Evolutionary conservation across 2,329 filamentous ascomycete genomes (phyloP).

Genomic region (Bisporella sp.): DNA sequence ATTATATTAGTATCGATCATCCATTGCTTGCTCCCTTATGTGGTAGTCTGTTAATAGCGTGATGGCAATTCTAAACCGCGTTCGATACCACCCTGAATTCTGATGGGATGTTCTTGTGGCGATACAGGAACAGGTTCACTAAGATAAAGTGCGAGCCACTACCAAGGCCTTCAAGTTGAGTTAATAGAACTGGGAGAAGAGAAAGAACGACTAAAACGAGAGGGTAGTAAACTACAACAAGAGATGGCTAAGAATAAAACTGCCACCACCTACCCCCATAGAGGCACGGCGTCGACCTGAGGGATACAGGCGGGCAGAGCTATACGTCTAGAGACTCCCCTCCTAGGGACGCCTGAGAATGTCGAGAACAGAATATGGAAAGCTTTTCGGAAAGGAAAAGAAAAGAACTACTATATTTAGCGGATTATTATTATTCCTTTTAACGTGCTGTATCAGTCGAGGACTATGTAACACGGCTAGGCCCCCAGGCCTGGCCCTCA

Average conservation of each 20-base stretch:
- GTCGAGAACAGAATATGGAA: conserved; percentile 5
- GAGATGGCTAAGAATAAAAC: conserved; percentile 5
- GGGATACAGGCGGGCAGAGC: conserved; percentile 3
- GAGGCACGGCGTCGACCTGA: conserved; percentile 4
- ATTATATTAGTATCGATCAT: conserved; percentile 6
- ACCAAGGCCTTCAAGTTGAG: conserved; percentile 6
- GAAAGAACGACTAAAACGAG: conserved; percentile 4
- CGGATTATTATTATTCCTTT: too few species aligned
- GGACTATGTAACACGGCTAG: too few species aligned
- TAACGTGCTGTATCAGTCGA: too few species aligned
- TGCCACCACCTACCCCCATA: conserved; percentile 3
- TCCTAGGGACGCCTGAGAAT: conserved; percentile 1
- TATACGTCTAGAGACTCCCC: background rate
- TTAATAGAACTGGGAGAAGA: conserved; percentile 6
- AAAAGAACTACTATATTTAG: conserved; percentile 5
- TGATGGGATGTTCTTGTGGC: conserved; percentile 4
- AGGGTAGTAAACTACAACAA: conserved; percentile 6
- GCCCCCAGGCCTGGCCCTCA: too few species aligned
- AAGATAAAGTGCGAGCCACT: conserved; percentile 5
- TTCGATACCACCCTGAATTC: conserved; percentile 7
- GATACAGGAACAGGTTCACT: conserved; percentile 4
- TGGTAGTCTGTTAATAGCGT: conserved; percentile 5
- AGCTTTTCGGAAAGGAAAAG: conserved; percentile 6
- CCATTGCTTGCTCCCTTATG: conserved; percentile 3
- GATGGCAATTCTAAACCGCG: conserved; percentile 5